Percentiles rank a stretch among this genome's conserved stretches.
These are phyloP conservation scores for Trichophyton mentagrophytes DNA, from an alignment of 2,329 filamentous ascomycete species.

Conservation along the genomic window DNA sequence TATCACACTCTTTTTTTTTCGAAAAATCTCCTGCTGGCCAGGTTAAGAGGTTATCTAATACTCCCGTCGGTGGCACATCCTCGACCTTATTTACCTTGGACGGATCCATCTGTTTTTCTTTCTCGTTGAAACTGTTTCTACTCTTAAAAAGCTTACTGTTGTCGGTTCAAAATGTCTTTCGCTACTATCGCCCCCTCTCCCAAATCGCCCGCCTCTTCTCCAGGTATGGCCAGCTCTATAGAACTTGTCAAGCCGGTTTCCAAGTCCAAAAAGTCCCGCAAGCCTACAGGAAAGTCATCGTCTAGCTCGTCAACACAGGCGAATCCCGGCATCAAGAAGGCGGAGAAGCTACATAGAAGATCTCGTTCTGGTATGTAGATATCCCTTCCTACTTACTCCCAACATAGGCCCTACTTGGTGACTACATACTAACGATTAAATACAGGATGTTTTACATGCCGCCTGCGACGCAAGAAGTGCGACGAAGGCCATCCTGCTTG, in stretches of 20 bases:
- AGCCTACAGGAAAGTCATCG: conserved; percentile 4
- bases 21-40: conserved; percentile 5
- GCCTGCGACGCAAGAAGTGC: conserved; percentile 56
- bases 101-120: neutral
- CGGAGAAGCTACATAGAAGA: conserved; percentile 12
- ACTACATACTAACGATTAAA: neutral
- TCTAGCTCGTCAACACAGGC: conserved; percentile 6
- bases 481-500: conserved; percentile 54
- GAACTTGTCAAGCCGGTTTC: conserved; percentile 4
- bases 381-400: neutral
- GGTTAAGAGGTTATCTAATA: neutral
- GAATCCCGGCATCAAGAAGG: conserved; percentile 3
- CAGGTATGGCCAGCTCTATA: conserved; percentile 8
- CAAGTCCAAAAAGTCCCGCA: conserved; percentile 11
- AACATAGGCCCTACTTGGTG: neutral
- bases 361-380: conserved; percentile 12
- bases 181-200: conserved; percentile 14
- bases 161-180: conserved; percentile 12
- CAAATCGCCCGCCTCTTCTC: conserved; percentile 8
- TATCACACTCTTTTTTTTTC: neutral
- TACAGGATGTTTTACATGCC: conserved; percentile 53
- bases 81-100: neutral
- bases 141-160: neutral
- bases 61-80: neutral
- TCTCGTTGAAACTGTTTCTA: neutral